Base-by-base conservation (phyloP, 2,329 filamentous ascomycete genomes). In the Fusarium liriodendri region DNA sequence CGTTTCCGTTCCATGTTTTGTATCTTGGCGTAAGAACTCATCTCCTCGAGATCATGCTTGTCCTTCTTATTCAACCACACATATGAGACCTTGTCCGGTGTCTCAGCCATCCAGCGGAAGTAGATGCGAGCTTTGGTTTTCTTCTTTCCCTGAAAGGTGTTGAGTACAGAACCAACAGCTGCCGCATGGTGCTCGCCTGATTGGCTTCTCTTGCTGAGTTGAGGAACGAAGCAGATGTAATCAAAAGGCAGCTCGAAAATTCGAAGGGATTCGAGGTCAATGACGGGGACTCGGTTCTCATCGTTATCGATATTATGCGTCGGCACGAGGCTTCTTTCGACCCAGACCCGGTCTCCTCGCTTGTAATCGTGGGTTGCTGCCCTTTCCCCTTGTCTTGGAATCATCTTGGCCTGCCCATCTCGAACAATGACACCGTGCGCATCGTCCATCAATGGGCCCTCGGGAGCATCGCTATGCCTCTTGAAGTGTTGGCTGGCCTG, bases 401-500 rank as follows among this genome's bases (percentile, higher is more conserved):
- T 55, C n/a, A 62, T 65, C 37, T 20, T 61, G 27, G 66, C 54
- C 4, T 71, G 58, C 6, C 73, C 73, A 47, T 75, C 69, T 25
- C 69, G 71, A 25, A 67, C 33, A 45, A 75, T 64, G 63, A 75
- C 64, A 7, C 71, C 73, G 38, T 75, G 73, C 9, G 73, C 71
- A 16, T 75, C 69, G 18, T 72, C 69, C 61, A 72, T 59, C 5
- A 70, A 32, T 32, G 60, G 40, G n/a, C 63, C 29, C 16, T 38
- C 59, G 2, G 61, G 32, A 4, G 38, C 37, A n/a, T 58, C 57
- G 9, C 22, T 14, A 6, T 47, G 61, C 42, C 66, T 69, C 18
- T 47, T 58, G 29, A 69, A 73, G 35, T 69, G 47, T 13, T 32
- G 42, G n/a, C 45, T 60, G 3, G 66, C 58, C 7, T 72, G n/a